phyloP scores from a whole-genome alignment of 805 yeast species.

The Sporopachydermia lactativora region DNA sequence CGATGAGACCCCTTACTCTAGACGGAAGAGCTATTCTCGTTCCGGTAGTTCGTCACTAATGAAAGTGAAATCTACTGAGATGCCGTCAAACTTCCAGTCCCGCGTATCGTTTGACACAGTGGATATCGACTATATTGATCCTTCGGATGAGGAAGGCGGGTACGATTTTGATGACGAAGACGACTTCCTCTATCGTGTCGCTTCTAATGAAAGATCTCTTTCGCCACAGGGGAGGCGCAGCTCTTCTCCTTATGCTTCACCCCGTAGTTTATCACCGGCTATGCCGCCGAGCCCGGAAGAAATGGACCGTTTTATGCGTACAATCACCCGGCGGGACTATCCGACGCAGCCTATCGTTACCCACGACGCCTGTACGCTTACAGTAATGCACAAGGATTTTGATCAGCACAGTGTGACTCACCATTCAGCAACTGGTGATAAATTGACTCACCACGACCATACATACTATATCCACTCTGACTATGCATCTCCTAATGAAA shows the following conservation, averaged over 20 bases:
- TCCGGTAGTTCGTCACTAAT: background rate
- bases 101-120: background rate
- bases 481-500: background rate
- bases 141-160: background rate
- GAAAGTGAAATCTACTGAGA: background rate
- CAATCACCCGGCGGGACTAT: constrained; percentile 12
- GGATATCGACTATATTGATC: background rate
- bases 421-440: background rate
- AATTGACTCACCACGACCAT: background rate
- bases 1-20: background rate
- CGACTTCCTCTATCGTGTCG: background rate
- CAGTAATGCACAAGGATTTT: background rate
- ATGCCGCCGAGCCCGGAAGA: no score
- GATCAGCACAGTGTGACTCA: background rate
- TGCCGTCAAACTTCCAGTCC: background rate
- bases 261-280: constrained; percentile 32
- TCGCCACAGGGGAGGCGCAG: constrained; percentile 21
- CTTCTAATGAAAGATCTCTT: background rate
- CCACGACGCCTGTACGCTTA: constrained; percentile 21
- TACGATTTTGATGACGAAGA: background rate
- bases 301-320: background rate
- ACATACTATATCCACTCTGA: background rate
- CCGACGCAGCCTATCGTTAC: constrained; percentile 25
- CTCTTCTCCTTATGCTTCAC: constrained; percentile 79
- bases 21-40: no score